Evolutionary conservation across 352 stramenopile genomes (phyloP), one percentile per base, ranked within the genome.

Genomic region (Pythium myriotylum): DNA sequence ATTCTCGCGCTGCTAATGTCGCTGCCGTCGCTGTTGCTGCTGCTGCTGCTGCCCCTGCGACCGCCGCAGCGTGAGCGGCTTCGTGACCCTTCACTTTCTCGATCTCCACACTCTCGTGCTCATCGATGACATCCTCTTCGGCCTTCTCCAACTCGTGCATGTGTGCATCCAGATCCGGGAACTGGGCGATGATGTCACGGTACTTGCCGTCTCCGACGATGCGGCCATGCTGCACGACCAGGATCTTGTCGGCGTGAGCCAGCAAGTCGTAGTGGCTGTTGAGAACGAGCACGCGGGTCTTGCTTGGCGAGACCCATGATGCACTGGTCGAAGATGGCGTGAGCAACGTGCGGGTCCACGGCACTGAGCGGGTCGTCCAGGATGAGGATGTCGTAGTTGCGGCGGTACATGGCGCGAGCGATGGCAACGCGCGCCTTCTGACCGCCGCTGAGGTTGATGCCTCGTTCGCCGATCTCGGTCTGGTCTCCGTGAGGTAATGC

Each of bases 261-360:
- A 73, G 40, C 51, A 76, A 42, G 22, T 73, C 59, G 37, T 73
- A 73, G 57, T 76, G 63, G 37, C 63, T 72, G 59, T 76, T 72
- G 16, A 92, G 97, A 6, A 96, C 92, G 12, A 97, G 75, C 45
- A 98, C 55, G 3, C 96, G 76, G 13, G 80, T 91, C 56, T 78
- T 78, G 53, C 48, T 61, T 55, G 14, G 62, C 62, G 6, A 74
- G 32, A 6, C 62, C 55, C 0, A 70, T 43, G 23, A 84, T 70
- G 37, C 72, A 72, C 13, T 80, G 55, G 23, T 72, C 42, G 59
- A 83, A 83, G 24, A 83, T 74, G 3, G 62, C 68, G 20, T 72
- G 59, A 0, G 70, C 75, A 3, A 84, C 72, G 57, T 79, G 70
- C n/a, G 62, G 61, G 51, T 84, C 75, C 27, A 81, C 57, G 0